These are phyloP conservation scores for Eucalyptus cladocalyx DNA, from an alignment of 345 rosid species.

Conservation along the genomic window DNA sequence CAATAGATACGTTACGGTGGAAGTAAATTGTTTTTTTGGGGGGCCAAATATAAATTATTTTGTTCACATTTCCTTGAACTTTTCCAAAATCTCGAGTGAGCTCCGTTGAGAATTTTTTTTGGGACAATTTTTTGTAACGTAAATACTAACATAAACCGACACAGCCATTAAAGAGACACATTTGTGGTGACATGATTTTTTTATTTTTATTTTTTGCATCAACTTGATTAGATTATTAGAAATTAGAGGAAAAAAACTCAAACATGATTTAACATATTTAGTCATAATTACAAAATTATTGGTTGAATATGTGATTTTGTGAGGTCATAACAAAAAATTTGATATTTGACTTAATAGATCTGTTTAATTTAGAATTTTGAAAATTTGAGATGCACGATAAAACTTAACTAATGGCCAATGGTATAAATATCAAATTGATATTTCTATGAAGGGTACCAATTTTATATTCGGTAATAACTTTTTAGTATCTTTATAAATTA, in stretches of 20 bases:
- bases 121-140: no score
- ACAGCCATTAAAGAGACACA: accelerated
- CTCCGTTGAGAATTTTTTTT: accelerated
- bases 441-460: no score
- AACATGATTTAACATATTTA: background rate
- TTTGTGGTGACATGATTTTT: background rate
- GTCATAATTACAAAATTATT: background rate
- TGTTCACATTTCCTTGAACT: background rate
- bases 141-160: accelerated
- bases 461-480: background rate
- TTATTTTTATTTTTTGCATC: background rate
- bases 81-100: background rate
- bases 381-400: accelerated
- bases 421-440: no score
- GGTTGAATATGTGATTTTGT: background rate
- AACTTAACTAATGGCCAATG: no score
- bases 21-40: no score
- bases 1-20: background rate
- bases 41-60: background rate
- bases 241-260: background rate
- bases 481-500: background rate
- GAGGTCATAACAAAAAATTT: accelerated
- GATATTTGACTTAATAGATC: background rate
- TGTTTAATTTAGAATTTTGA: accelerated
- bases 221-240: background rate